Evolutionary conservation across 257 asterid genomes (phyloP).

Genomic region (Galeopsis tetrahit): DNA sequence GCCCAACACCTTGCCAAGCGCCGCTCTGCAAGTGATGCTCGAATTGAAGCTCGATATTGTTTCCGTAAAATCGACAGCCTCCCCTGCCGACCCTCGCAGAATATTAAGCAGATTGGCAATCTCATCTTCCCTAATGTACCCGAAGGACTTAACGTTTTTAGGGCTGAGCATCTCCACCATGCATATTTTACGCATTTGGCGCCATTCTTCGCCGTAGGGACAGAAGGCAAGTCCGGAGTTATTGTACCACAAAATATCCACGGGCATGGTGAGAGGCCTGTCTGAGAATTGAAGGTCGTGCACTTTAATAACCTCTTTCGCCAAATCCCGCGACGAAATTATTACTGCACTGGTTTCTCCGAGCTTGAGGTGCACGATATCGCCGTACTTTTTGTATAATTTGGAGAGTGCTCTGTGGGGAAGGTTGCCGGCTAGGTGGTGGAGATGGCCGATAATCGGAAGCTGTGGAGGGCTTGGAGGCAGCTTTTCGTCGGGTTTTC

Average conservation of each 20-base stretch:
- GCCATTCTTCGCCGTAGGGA: slow-evolving; percentile 38
- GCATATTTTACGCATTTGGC: slow-evolving; percentile 41
- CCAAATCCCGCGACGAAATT: slow-evolving; percentile 9
- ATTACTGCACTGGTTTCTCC: not conserved
- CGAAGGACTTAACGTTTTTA: slow-evolving; percentile 23
- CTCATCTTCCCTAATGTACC: slow-evolving; percentile 31
- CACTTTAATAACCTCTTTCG: slow-evolving; percentile 7
- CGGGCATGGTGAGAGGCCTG: not conserved
- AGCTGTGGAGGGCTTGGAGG: not conserved
- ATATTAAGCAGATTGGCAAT: not conserved
- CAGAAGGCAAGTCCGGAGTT: slow-evolving; percentile 26
- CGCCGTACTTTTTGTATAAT: not conserved
- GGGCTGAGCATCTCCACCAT: slow-evolving; percentile 33
- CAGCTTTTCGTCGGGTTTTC: not conserved
- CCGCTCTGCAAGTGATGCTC: slow-evolving; percentile 32
- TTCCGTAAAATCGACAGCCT: slow-evolving; percentile 17
- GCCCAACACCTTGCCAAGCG: slow-evolving; percentile 31
- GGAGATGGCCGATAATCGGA: slow-evolving; percentile 3
- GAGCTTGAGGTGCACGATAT: slow-evolving; percentile 20
- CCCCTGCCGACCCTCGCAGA: not conserved
- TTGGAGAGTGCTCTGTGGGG: not conserved
- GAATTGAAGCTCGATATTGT: slow-evolving; percentile 2
- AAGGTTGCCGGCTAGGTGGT: not conserved
- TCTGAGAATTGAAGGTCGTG: slow-evolving; percentile 1
- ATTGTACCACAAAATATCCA: slow-evolving; percentile 36